Evolutionary conservation across 495 filamentous ascomycete species (phyloP), one percentile per base, ranked within the genome.

Genomic region (Podospora pseudocomata): DNA sequence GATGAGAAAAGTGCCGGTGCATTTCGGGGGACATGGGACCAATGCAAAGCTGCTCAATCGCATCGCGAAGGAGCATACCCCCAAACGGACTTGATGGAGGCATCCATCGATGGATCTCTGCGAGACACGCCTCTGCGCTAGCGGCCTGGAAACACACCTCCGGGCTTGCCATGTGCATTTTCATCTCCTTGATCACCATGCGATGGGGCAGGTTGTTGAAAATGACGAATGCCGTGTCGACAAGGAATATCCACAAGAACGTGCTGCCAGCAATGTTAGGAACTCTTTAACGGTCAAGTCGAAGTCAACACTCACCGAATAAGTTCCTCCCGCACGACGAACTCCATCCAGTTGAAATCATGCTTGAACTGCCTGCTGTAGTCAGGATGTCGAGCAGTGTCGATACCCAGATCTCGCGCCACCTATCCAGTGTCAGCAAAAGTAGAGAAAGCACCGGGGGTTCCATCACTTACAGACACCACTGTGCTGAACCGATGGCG

Each of bases 131-230:
- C 16, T 75, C 68, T 4, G 73, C 67, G 0, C 71, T 68, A 5
- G 53, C 39, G 3, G 75, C 75, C 23, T 77, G 75, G 54, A 77
- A 77, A 60, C 73, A 75, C 19, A 70, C 67, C 59, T 75, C 75
- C 3, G 75, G 75, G 28, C 70, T 72, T 15, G 73, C 75, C 73
- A 77, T 67, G 60, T 74, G 70, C 73, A 75, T 77, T 56, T 67
- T 72, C 75, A 75, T 75, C 67, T 77, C 75, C 67, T 77, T 77
- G 70, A 75, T 74, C 3, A 77, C 75, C 71, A 77, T 75, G n/a
- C 75, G 70, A 53, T 77, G 73, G 11, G 75, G 75, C 19, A 75
- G 69, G 28, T 77, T 77, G 60, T 77, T 77, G 68, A 77, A 77
- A 53, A 77, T 77, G 64, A 77, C 75, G 64, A 77, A 77, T 15